Conservation (phyloP, 1,284 basidiomycete species). For the Taiwanofungus camphoratus region DNA sequence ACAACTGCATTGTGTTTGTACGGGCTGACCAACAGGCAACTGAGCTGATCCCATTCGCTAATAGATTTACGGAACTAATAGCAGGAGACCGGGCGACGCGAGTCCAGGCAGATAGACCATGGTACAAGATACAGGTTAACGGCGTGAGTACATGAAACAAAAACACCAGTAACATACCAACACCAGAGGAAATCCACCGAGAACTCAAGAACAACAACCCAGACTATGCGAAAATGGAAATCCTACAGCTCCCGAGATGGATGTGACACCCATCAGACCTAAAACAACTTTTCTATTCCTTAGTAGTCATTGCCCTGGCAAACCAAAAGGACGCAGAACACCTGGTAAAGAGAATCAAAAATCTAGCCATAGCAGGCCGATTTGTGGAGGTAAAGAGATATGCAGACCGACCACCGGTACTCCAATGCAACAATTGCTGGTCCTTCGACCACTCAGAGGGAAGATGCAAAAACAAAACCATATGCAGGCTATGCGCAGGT, state of each 20-base stretch:
- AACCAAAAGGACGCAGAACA: neutral
- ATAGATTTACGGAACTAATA: neutral
- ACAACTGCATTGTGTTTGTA: slow-evolving; percentile 4
- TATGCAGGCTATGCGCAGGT: neutral
- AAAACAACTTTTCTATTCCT: neutral
- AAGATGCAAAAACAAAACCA: neutral
- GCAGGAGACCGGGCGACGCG: neutral
- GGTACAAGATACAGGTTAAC: slow-evolving; percentile 6
- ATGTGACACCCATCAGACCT: slow-evolving; percentile 1
- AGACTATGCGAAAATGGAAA: slow-evolving; percentile 1
- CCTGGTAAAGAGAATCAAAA: neutral
- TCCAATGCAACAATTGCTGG: slow-evolving; percentile 5
- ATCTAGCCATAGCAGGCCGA: neutral
- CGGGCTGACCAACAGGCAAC: neutral
- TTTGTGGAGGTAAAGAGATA: slow-evolving; percentile 2
- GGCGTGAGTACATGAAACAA: slow-evolving; percentile 1
- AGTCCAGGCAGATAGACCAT: neutral
- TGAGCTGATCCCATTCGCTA: neutral
- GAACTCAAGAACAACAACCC: slow-evolving; percentile 4
- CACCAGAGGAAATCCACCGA: slow-evolving; percentile 2
- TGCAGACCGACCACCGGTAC: slow-evolving; percentile 3
- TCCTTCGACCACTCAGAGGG: neutral
- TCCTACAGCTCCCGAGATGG: slow-evolving; percentile 1
- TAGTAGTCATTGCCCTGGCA: slow-evolving; percentile 1
- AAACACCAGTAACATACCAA: neutral